These are phyloP conservation scores for Mucor velutinosus DNA, from an alignment of 371 early-diverging fungal genomes.

Conservation along the genomic window DNA sequence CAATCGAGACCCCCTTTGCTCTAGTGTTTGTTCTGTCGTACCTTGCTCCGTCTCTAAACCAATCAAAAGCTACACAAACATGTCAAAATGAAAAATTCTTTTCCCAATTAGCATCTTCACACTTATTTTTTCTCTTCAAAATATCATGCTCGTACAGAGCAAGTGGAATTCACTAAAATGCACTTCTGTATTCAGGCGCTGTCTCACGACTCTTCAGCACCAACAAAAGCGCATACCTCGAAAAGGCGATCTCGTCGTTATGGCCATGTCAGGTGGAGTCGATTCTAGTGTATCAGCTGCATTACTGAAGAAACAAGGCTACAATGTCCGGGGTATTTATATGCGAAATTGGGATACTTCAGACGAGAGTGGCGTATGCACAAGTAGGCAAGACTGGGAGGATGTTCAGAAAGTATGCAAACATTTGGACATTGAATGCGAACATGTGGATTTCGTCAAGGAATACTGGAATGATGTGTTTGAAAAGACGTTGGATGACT, in stretches of 20 bases:
- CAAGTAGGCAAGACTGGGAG: slow-evolving; percentile 78
- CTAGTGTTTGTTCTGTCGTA: not conserved
- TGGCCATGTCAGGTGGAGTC: slow-evolving; percentile 92
- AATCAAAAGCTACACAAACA: not conserved
- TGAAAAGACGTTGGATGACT: slow-evolving; percentile 70
- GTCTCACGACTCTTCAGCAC: slow-evolving; percentile 2
- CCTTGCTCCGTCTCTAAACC: not conserved
- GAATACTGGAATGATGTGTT: slow-evolving; percentile 95
- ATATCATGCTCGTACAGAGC: not conserved
- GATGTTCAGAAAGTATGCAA: slow-evolving; percentile 81
- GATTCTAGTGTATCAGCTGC: slow-evolving; percentile 80
- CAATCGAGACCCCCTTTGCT: slow-evolving; percentile 1
- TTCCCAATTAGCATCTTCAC: not conserved
- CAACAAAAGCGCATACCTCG: not conserved
- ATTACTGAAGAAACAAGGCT: slow-evolving; percentile 37
- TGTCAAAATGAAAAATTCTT: slow-evolving; percentile 7
- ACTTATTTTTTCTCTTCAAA: not conserved
- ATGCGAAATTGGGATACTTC: slow-evolving; percentile 95
- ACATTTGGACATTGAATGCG: slow-evolving; percentile 68
- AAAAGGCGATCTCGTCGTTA: slow-evolving; percentile 48
- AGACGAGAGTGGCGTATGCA: slow-evolving; percentile 82
- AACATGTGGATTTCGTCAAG: slow-evolving; percentile 76
- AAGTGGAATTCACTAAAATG: not conserved
- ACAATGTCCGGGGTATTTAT: slow-evolving; percentile 78
- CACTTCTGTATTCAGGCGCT: slow-evolving; percentile 7